Evolutionary conservation across 148 eudicot species (phyloP), one percentile per base, ranked within the genome.

Genomic region (Oxyria digyna): DNA sequence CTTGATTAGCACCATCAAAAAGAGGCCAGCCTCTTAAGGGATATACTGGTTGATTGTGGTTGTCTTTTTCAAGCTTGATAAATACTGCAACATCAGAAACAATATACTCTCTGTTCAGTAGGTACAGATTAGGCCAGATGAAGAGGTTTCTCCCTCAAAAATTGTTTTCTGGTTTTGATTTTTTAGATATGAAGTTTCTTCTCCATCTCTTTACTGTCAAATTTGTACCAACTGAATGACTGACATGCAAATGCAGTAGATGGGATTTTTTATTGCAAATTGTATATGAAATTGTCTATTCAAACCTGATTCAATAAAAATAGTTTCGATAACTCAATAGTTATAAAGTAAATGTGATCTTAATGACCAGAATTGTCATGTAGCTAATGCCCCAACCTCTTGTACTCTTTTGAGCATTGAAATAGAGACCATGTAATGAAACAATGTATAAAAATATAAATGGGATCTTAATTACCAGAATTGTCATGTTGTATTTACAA

Each of bases 1-100:
- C 74, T 64, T 87, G 74, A 80, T 35, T 57, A 6, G 24, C 64
- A 18, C 6, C 69, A 35, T 29, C 20, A 20, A 45, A 45, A 45
- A 45, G 41, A 38, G 41, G 41, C 41, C 41, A 6, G 11, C 13
- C 59, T 52, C 29, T 1, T 21, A 27, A 27, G 64, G 65, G 65
- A 11, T 31, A 2, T 52, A 20, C 62, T 24, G 62, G 65, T 21
- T 14, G 65, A 59, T 59, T 59, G 65, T 9, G 65, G n/a, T 12
- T 59, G 65, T 31, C 63, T 55, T 24, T 27, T 27, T 24, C 0
- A 9, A 27, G 35, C 33, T 27, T 15, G 65, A 15, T 4, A 15
- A 59, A 10, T 23, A 0, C 62, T 24, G 23, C 62, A 24, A 59
- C 65, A 38, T 38, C 65, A 59, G 37, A 59, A 59, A 59, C 65